Base-by-base conservation (phyloP, 1,139 yeast genomes). In the Lodderomyces elongisporus region DNA sequence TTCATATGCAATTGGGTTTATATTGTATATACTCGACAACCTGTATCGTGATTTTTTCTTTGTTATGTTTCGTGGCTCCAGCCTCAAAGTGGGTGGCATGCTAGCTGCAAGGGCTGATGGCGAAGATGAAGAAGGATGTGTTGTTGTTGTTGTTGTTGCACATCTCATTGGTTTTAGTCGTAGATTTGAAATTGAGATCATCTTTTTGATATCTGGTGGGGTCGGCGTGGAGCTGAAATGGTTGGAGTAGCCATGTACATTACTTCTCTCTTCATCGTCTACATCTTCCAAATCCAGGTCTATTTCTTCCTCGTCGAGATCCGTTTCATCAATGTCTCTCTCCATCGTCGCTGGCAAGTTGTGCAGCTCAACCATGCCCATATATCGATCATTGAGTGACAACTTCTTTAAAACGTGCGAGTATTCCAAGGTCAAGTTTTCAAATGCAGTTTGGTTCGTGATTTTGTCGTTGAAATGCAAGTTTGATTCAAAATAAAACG, bases 391-490 rank as follows among this genome's bases (percentile, higher is more conserved):
- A 15, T 38, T 40, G 34, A 40, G 38, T n/a, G 15, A 26, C 21
- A 41, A 44, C 21, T 46, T 46, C 15, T 30, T 32, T 35, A 44
- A 54, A 12, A 74, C 42, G 38, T 59, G 66, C n/a, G 53, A 48
- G 40, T 58, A 76, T 46, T 78, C 85, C 28, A 58, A 49, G 25
- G 60, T 52, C 30, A 79, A 47, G 39, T 72, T 74, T 31, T 69
- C 74, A 40, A 73, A 62, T 1, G 78, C 69, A 57, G 71, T 52
- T 55, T 70, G 41, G 63, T 70, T 49, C 60, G 70, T 62, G 32
- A 56, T 39, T 16, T 28, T 27, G 43, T 66, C 73, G 37, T 60
- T 62, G 4, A 17, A 12, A 12, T 18, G 18, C 30, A 66, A 35
- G 34, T 55, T 61, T 6, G 64, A 52, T 41, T 66, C 72, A 28